Conservation (phyloP, 75 land plant genomes). For the Adiantum capillusveneris region DNA sequence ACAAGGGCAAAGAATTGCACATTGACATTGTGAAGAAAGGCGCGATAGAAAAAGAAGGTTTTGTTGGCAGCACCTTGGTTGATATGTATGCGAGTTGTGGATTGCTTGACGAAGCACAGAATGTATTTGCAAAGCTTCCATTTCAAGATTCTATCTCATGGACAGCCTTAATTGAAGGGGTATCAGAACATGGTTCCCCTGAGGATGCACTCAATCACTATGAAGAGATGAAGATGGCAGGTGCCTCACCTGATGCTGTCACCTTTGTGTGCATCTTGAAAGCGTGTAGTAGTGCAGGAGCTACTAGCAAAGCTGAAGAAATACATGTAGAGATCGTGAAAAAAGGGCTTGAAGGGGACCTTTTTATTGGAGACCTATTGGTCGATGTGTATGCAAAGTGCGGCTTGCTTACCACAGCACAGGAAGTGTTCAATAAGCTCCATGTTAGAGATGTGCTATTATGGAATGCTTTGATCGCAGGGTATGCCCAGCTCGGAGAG, state of each 20-base stretch:
- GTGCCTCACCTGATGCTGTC: constrained; percentile 24
- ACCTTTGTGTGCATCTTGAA: constrained; percentile 41
- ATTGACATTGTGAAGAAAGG: constrained; percentile 24
- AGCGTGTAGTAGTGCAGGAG: constrained; percentile 27
- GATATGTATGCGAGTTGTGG: constrained; percentile 22
- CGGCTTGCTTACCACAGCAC: constrained; percentile 4
- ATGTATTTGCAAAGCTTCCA: constrained; percentile 5
- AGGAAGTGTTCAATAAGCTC: constrained; percentile 1
- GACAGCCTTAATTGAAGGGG: constrained; percentile 13
- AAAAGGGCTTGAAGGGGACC: constrained; percentile 15
- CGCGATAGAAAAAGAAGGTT: constrained; percentile 1
- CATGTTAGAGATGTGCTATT: neutral
- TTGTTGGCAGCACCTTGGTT: constrained; percentile 8
- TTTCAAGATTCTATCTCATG: constrained; percentile 4
- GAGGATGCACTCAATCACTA: constrained; percentile 7
- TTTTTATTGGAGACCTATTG: constrained; percentile 37
- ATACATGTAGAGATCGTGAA: constrained; percentile 40
- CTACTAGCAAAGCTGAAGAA: constrained; percentile 17
- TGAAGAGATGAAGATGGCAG: constrained; percentile 10
- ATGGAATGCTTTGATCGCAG: constrained; percentile 22
- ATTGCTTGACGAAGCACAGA: constrained; percentile 2
- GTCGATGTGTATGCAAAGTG: constrained; percentile 52
- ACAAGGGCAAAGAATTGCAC: constrained; percentile 30
- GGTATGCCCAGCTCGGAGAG: constrained; percentile 14
- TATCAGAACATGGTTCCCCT: neutral